Evolutionary conservation across 768 basidiomycete genomes (phyloP).

Genomic region (Crepidotus variabilis): DNA sequence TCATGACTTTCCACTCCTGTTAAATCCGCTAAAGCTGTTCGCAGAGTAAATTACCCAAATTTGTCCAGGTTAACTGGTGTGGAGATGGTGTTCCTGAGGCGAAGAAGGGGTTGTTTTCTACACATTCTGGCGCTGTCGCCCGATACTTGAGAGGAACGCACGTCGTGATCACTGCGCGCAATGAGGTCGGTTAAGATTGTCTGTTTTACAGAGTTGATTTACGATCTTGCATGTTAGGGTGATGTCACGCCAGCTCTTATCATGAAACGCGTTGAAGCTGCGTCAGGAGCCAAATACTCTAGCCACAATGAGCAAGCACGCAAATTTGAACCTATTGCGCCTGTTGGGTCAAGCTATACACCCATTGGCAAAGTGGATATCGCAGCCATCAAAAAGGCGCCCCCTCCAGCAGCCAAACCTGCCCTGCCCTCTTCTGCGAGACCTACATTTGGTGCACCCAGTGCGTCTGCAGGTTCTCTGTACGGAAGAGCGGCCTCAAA

Average conservation of each 20-base stretch:
- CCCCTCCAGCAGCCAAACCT: slow-evolving; percentile 33
- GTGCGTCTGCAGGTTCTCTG: slow-evolving; percentile 37
- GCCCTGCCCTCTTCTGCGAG: slow-evolving; percentile 39
- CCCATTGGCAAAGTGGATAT: slow-evolving; percentile 78
- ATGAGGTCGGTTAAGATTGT: slow-evolving; percentile 56
- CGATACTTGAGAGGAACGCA: slow-evolving; percentile 81
- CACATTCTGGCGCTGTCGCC: slow-evolving; percentile 77
- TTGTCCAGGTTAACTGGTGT: slow-evolving; percentile 96
- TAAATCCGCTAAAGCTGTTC: neutral
- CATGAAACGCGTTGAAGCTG: slow-evolving; percentile 82
- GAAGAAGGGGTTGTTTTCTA: slow-evolving; percentile 91
- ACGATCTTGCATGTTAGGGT: slow-evolving; percentile 36
- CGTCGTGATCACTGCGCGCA: slow-evolving; percentile 82
- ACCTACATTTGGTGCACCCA: slow-evolving; percentile 42
- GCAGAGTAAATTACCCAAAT: slow-evolving; percentile 81
- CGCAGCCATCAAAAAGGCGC: slow-evolving; percentile 46
- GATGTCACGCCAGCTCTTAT: slow-evolving; percentile 81
- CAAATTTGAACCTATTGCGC: slow-evolving; percentile 74
- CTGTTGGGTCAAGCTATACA: slow-evolving; percentile 73
- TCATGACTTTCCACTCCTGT: neutral
- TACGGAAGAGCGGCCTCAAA: slow-evolving; percentile 38
- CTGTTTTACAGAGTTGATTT: slow-evolving; percentile 1
- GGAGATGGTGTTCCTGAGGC: slow-evolving; percentile 93
- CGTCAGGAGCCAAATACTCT: slow-evolving; percentile 89
- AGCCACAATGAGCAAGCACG: slow-evolving; percentile 75